Base-by-base conservation (phyloP, 495 filamentous ascomycete genomes). In the Tuber melanosporum region DNA sequence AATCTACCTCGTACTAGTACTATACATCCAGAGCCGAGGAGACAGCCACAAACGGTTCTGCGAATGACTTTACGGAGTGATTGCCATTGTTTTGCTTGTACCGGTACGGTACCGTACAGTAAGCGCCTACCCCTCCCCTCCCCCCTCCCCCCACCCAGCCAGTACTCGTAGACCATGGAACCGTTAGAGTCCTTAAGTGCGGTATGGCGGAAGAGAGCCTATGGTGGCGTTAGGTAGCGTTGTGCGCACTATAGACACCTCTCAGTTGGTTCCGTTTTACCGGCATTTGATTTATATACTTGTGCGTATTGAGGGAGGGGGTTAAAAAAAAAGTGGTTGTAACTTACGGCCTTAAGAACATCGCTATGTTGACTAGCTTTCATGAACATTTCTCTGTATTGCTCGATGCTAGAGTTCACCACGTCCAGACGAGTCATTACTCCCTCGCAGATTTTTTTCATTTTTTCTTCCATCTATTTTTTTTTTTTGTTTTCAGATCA, bases 391-490 rank as follows among this genome's bases (percentile, higher is more conserved):
- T 91, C 90, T 70, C 91, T 88, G 83, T 98, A 99, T 87, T 92
- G 91, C 73, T 91, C 89, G 62, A 99, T 84, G 80, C 90, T 96
- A 83, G 95, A 89, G 71, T 90, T 87, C 43, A 98, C 89, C 39
- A 98, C 91, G 41, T 89, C 89, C 49, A 88, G 88, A 66, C 90
- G 90, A 19, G 90, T 91, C 75, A 90, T 91, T 26, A 88, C 88
- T n/a, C 96, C 96, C 73, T 93, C 93, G 84, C 95, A 98, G 71
- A 99, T 97, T 74, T 92, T 92, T 82, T 93, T 93, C 94, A 99
- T 96, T 79, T 92, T 91, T 75, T 91, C 84, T 84, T 99, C 95
- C 94, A 97, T 97, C 86, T 76, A 15, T 41, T 62, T 62, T 66
- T 66, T 4, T 26, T 57, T 57, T 57, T 57, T 26, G 26, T 17